Base-by-base conservation (phyloP, 1,284 basidiomycete species). In the Cryptococcus jaspeensis region DNA sequence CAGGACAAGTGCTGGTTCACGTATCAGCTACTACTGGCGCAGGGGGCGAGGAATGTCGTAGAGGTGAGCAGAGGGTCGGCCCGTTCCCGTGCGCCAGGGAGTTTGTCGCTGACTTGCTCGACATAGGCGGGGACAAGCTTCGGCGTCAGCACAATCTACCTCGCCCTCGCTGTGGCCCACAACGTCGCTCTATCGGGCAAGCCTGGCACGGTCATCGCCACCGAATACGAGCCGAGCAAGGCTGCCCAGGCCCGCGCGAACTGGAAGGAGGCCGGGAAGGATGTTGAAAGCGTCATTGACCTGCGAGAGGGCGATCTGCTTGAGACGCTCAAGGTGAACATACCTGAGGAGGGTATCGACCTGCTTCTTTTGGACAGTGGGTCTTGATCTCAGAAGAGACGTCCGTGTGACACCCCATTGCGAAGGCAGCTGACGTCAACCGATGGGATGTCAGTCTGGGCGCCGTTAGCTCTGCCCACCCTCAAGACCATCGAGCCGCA, bases 101-200 rank as follows among this genome's bases (percentile, higher is more conserved):
- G 35, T 15, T n/a, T 15, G 20, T 32, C 16, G 25, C 8, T 23
- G 13, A 37, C 13, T 36, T 18, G 39, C 15, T 12, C 5, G 32
- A 22, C n/a, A 52, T 38, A 70, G 65, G 67, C 61, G 1, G 69
- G 69, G 7, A 71, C 69, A 20, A 64, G 63, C 41, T 71, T 55
- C 36, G 69, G 69, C 35, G 69, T 71, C 13, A 61, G 58, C 18
- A 71, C 69, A 16, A 68, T 71, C 53, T 71, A 71, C 56, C 65
- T 71, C 6, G 60, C 69, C 2, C 60, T 71, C 12, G 69, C 70
- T 12, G 62, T 66, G 0, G 11, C 35, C n/a, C 51, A 50, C 18
- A 65, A 62, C 32, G 53, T 63, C 37, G 40, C 42, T n/a, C 42
- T 36, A 16, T 25, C 39, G 15, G 59, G 55, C 2, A 52, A 51